Conservation (phyloP, 2,329 filamentous ascomycete genomes). For the Ascochyta clinopodiicola region DNA sequence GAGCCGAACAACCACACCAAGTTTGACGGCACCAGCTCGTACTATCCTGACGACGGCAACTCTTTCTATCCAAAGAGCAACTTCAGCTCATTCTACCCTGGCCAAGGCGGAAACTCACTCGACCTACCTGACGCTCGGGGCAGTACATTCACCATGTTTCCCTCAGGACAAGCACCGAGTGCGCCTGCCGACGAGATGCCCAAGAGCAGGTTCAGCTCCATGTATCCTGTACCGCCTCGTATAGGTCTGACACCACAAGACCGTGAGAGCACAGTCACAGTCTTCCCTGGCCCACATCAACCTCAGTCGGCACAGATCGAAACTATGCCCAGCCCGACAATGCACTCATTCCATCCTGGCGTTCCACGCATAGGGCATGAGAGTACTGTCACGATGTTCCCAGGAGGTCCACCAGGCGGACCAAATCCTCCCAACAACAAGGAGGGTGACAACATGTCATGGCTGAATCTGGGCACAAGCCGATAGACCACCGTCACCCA, state of each 20-base stretch:
- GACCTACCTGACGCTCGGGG: conserved; percentile 69
- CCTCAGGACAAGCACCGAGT: conserved; percentile 24
- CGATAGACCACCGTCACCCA: conserved; percentile 20
- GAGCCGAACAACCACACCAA: conserved; percentile 49
- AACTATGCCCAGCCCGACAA: conserved; percentile 56
- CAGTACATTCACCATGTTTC: conserved; percentile 54
- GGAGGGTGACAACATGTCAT: conserved; percentile 71
- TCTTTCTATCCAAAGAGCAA: conserved; percentile 56
- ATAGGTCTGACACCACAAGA: conserved; percentile 26
- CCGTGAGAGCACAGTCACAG: conserved; percentile 61
- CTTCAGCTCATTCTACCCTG: conserved; percentile 61
- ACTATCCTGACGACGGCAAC: conserved; percentile 43
- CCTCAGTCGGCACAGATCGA: conserved; percentile 18
- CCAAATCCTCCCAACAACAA: conserved; percentile 22
- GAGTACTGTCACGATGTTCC: conserved; percentile 55
- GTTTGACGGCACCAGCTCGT: conserved; percentile 63
- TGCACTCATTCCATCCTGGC: conserved; percentile 53
- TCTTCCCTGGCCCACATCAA: conserved; percentile 36
- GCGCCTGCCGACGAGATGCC: conserved; percentile 24
- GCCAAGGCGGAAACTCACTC: conserved; percentile 49
- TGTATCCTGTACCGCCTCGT: conserved; percentile 39
- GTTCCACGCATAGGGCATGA: conserved; percentile 62
- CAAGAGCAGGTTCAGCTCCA: conserved; percentile 35
- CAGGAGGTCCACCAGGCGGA: conserved; percentile 49
- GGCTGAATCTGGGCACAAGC: conserved; percentile 71